Evolutionary conservation across 495 filamentous ascomycete genomes (phyloP), one percentile per base, ranked within the genome.

Genomic region (Aspergillus mulundensis): DNA sequence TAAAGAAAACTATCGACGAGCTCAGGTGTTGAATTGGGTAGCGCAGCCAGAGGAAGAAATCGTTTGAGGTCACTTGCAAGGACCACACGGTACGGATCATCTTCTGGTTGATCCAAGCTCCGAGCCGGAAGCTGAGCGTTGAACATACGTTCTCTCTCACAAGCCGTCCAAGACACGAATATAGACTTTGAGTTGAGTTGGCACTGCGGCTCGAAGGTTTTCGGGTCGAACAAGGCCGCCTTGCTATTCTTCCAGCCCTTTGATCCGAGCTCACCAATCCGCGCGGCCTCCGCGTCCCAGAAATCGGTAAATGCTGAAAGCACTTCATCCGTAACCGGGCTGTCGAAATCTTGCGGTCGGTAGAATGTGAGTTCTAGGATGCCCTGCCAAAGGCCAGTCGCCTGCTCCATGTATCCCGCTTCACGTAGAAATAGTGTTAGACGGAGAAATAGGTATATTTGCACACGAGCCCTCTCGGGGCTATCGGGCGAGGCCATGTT

Each of bases 201-300:
- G 30, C 24, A 51, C 50, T 39, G 56, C 23, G 52, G 38, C 1
- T 43, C 56, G 19, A 64, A 66, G 7, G 45, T 51, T 24, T 65
- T 62, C 18, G 75, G 47, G 23, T 62, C 60, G 7, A 57, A 28
- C 6, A 58, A 45, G 18, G 54, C 23, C 47, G 40, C 60, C 7
- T 36, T 53, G 11, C 45, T 57, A 20, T 71, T 64, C 19, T 64
- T 67, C 92, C 93, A 96, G 15, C 90, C 91, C 25, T 77, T 71
- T 30, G 88, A 85, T 5, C 72, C 76, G 6, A 68, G 62, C 67
- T 97, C 94, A 5, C 94, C 94, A 51, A 95, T 80, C 7, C 92
- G 84, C 3, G 87, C 72, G 7, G 85, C 78, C 64, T 97, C 94
- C 38, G 84, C 89, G 49, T 96, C 90, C 94, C 94, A 98, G 60